Evolutionary conservation across 2,329 filamentous ascomycete genomes (phyloP), one percentile per base, ranked within the genome.

Genomic region (Hortaea werneckii): DNA sequence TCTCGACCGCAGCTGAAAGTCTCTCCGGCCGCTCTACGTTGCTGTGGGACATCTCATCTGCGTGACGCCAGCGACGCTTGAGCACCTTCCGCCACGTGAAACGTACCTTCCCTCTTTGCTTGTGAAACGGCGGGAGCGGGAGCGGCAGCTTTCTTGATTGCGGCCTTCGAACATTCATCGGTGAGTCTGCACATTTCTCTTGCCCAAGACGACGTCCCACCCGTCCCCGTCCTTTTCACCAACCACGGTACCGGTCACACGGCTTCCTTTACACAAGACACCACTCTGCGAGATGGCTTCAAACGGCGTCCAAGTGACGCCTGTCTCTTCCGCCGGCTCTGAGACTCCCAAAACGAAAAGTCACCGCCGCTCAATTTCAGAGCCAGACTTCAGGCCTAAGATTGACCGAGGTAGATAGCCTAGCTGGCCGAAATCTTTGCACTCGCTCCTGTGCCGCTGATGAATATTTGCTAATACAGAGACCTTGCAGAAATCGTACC

Each of bases 401-500:
- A 41, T 37, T 34, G 43, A 41, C 34, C 35, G 37, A 30, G 42
- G 46, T 46, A 29, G 12, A 10, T 35, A n/a, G 2, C 32, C 32
- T 35, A 2, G 32, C 32, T 4, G n/a, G 32, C n/a, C n/a, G 32
- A 35, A 20, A 20, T 20, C 20, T 20, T 20, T 20, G 20, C 20
- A 20, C 20, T 20, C 20, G 20, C 20, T 20, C 20, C 20, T 20
- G 20, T 20, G 20, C 20, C 20, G 20, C 20, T 20, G 20, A 20
- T 4, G 32, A 35, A 35, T n/a, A 35, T 35, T 35, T 35, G 37
- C 37, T 39, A 5, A 39, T 28, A 20, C 4, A 4, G 2, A 20
- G 20, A 20, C 2, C 20, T 20, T 20, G 47, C 37, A 10, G 39
- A 34, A 40, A 37, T 28, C 43, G 40, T 63, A 52, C 54, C 40